Base-by-base conservation (phyloP, 2,329 filamentous ascomycete genomes). In the Ilyonectria sp. region DNA sequence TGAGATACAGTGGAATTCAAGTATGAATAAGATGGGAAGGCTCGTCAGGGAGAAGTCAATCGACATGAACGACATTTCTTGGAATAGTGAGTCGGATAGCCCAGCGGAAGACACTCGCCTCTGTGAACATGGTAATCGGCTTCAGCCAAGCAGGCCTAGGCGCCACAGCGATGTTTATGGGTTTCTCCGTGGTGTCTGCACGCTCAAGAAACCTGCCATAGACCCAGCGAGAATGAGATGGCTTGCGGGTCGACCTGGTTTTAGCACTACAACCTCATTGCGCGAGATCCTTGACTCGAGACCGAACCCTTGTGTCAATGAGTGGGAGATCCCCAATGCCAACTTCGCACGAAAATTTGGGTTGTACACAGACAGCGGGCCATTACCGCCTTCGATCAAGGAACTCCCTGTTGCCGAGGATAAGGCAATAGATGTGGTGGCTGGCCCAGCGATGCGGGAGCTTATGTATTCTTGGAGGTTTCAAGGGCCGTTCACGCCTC, bases 331-430 rank as follows among this genome's bases (percentile, higher is more conserved):
- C 49, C 83, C 83, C 3, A 82, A 85, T 64, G 81, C 82, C 13
- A 82, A 82, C 52, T 85, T 85, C 68, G 83, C 82, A 6, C 76
- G 83, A 60, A 85, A 85, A 61, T 79, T 81, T 62, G 76, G 76
- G 6, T 67, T 85, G 15, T 76, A 83, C 35, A 76, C 77, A 3
- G 71, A 74, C 37, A 74, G 73, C 7, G 73, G 77, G 13, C 76
- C 76, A 19, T 65, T 84, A 33, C 80, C 82, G 13, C 69, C 76
- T 23, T 75, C 75, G 23, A 73, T 83, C 43, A 77, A 75, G 52
- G 79, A 81, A 40, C 79, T 84, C 71, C 82, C 82, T 26, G 83
- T 81, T 17, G 82, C 82, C 8, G 82, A 84, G 65, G 79, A 79
- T 7, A 83, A 81, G 65, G 82, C 80, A 15, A 79, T 79, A n/a